These are phyloP conservation scores for Beauveria rudraprayagi DNA, from an alignment of 2,329 filamentous ascomycete genomes.

Conservation along the genomic window DNA sequence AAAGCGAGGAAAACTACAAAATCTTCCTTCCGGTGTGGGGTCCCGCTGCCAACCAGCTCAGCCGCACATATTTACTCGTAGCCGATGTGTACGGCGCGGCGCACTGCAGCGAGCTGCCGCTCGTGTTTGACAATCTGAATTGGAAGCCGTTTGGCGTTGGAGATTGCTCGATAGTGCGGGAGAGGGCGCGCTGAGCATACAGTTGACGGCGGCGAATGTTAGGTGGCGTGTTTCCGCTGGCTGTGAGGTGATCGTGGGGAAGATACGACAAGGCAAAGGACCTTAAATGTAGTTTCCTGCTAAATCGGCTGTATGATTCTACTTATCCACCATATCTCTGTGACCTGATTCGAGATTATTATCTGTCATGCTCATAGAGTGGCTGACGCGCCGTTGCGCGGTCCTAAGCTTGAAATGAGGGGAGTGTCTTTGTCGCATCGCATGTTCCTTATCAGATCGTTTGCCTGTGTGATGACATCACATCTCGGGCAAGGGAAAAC, in stretches of 20 bases:
- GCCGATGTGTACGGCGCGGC: constrained; percentile 10
- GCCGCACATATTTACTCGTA: background rate
- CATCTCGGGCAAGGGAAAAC: background rate
- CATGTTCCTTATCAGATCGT: background rate
- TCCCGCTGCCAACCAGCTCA: background rate
- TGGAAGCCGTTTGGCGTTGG: constrained; percentile 14
- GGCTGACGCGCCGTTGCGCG: too few relatives aligned
- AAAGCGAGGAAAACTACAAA: background rate
- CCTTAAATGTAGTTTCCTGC: too few relatives aligned
- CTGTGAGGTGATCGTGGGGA: background rate
- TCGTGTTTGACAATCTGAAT: constrained; percentile 15
- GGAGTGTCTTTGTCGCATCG: background rate
- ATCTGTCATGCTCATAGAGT: background rate
- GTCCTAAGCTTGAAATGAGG: background rate
- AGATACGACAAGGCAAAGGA: background rate
- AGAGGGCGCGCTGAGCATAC: constrained; percentile 11
- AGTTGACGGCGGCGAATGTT: constrained; percentile 10
- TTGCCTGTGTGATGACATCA: constrained; percentile 2
- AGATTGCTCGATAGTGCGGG: constrained; percentile 10
- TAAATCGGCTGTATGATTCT: too few relatives aligned
- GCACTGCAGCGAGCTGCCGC: constrained; percentile 15
- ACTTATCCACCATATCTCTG: too few relatives aligned
- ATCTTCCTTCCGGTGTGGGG: background rate
- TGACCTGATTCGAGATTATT: too few relatives aligned
- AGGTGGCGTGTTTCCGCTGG: constrained; percentile 5